Evolutionary conservation across 345 rosid species (phyloP).

Genomic region (Lenwebbia sp.): DNA sequence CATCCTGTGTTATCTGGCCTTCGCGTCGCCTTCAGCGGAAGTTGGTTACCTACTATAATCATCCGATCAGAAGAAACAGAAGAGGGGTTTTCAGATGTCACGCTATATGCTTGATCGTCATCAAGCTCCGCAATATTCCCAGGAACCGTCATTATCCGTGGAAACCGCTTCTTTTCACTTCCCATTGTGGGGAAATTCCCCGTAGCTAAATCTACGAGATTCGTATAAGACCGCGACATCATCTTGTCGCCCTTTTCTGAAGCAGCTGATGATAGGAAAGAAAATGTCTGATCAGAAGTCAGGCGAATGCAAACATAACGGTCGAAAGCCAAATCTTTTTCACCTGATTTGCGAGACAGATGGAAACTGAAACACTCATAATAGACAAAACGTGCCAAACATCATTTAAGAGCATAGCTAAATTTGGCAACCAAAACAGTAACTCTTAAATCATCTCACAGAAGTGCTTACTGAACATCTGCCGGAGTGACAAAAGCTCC

Average conservation of each 20-base stretch:
- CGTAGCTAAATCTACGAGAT: conserved; percentile 41
- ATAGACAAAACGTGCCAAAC: neutral
- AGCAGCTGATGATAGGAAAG: neutral
- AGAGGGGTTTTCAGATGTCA: conserved; percentile 27
- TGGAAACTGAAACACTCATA: neutral
- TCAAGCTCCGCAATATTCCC: conserved; percentile 34
- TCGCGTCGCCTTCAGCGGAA: conserved; percentile 27
- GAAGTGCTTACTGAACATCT: neutral
- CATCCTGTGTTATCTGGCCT: conserved; percentile 12
- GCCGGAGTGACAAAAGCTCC: neutral
- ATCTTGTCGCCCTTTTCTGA: conserved; percentile 8
- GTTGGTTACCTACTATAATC: conserved; percentile 28
- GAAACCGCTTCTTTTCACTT: conserved; percentile 24
- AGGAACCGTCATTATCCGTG: conserved; percentile 35
- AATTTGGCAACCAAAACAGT: neutral
- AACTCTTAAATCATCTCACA: neutral
- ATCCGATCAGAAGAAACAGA: conserved; percentile 16
- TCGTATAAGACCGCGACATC: conserved; percentile 46
- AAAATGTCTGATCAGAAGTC: neutral
- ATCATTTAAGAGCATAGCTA: neutral
- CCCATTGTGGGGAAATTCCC: conserved; percentile 39
- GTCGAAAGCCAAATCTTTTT: neutral
- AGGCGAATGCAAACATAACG: neutral
- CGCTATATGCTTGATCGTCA: conserved; percentile 26
- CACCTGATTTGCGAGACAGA: neutral